These are phyloP conservation scores for Tricholomella constricta DNA, from an alignment of 768 basidiomycete species.

Conservation along the genomic window DNA sequence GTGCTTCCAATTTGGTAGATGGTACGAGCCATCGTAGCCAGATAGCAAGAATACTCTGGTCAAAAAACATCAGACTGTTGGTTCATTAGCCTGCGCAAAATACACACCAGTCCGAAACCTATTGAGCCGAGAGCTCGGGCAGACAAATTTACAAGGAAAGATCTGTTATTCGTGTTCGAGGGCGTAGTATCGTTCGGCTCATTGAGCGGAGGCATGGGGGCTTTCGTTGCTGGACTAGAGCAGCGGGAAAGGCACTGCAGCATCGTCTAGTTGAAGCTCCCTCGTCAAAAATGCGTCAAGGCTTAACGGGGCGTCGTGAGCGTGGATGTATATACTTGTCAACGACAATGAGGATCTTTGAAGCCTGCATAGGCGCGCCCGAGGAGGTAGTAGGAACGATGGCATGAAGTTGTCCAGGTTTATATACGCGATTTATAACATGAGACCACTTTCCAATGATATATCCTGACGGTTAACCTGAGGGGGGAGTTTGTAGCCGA, in stretches of 20 bases:
- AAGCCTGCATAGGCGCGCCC: conserved; percentile 7
- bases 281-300: background rate
- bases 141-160: conserved; percentile 20
- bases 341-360: background rate
- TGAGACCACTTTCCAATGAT: conserved; percentile 43
- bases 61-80: conserved; percentile 6
- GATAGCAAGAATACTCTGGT: conserved; percentile 45
- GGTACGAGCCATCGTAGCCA: conserved; percentile 45
- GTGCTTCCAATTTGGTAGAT: conserved; percentile 5
- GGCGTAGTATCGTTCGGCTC: conserved; percentile 4
- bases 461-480: no score
- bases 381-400: conserved; percentile 13
- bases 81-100: background rate
- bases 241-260: conserved; percentile 5
- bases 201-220: conserved; percentile 7
- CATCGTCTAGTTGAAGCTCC: conserved; percentile 9
- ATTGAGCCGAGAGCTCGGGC: conserved; percentile 28
- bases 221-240: background rate
- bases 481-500: no score
- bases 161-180: conserved; percentile 10
- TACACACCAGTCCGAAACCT: conserved; percentile 41
- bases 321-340: background rate
- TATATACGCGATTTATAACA: conserved; percentile 23
- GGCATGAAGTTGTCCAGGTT: conserved; percentile 26
- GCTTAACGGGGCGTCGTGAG: background rate